Base-by-base conservation (phyloP, 345 rosid genomes). In the Melastoma malabathricum region DNA sequence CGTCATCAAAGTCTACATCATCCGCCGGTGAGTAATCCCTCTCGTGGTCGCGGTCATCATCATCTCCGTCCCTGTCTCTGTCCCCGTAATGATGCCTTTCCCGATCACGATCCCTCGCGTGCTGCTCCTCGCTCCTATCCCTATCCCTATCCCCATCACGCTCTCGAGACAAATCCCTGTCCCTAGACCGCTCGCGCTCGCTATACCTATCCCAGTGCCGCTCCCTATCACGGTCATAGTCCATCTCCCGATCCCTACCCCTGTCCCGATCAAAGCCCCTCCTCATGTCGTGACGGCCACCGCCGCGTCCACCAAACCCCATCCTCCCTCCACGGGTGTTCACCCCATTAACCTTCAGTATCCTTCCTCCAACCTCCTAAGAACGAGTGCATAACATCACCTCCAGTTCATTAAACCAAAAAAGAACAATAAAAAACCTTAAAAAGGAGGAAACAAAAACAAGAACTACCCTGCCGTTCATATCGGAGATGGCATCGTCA, bases 401-500 rank as follows among this genome's bases (percentile, higher is more conserved):
- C 41, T 34, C 41, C 41, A 34, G 41, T 34, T 34, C 12, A 34
- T 34, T 34, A 34, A 22, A 34, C 41, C 41, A 34, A 34, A 1
- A 39, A 27, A 3, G 14, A 49, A 45, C 15, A 31, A 17, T n/a
- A 7, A 49, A 49, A 22, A 14, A n/a, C 13, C 17, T 38, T 9
- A 10, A 51, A 51, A 16, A 10, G 10, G 17, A 1, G 12, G 0
- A 2, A 27, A 57, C 5, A 23, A 31, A 27, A 8, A 16, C 4
- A 14, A n/a, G 6, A 18, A 18, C 52, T 83, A 90, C 98, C 89
- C 82, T 73, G 57, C 92, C 98, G 65, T 90, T 67, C 98, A 84
- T 86, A 63, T 80, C 83, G 54, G 55, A 71, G 46, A 90, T 86
- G 54, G 98, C 98, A 62, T 78, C 92, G 69, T 58, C 55, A 6